Evolutionary conservation across 768 basidiomycete species (phyloP).

Genomic region (Peribolospora kevripleyi): DNA sequence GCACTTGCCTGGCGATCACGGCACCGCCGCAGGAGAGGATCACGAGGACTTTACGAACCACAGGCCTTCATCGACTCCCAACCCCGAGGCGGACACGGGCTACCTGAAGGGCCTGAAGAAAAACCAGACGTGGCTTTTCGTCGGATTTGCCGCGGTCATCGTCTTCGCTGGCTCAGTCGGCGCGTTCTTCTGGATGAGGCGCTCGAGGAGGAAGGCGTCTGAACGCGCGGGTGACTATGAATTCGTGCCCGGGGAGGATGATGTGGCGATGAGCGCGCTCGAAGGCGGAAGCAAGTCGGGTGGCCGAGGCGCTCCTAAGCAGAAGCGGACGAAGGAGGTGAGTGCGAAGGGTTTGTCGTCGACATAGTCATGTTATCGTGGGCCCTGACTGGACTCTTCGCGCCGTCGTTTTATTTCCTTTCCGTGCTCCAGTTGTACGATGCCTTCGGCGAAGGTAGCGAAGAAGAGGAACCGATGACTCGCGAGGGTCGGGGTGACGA

Average conservation of each 20-base stretch:
- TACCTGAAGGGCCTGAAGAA: constrained; percentile 47
- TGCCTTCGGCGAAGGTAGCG: no score
- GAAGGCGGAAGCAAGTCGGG: constrained; percentile 18
- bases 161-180: constrained; percentile 45
- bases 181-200: constrained; percentile 60
- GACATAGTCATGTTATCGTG: no score
- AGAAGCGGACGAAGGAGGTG: constrained; percentile 17
- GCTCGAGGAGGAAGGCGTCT: constrained; percentile 30
- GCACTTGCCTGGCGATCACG: constrained; percentile 68
- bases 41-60: constrained; percentile 17
- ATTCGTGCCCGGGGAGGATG: constrained; percentile 28
- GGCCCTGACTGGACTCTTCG: no score
- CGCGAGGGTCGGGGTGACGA: no score
- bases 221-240: constrained; percentile 16
- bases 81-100: constrained; percentile 19
- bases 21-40: constrained; percentile 47
- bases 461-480: no score
- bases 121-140: constrained; percentile 72
- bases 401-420: no score
- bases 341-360: constrained; percentile 2
- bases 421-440: no score
- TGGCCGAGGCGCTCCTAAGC: constrained; percentile 13
- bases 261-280: constrained; percentile 52
- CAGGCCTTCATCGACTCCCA: not conserved
- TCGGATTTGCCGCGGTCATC: constrained; percentile 50